A percentile compares a stretch with the other conserved stretches of the same genome.
Evolutionary conservation across 73 alveolate species (phyloP).

Genomic region (Blepharisma japonicum): DNA sequence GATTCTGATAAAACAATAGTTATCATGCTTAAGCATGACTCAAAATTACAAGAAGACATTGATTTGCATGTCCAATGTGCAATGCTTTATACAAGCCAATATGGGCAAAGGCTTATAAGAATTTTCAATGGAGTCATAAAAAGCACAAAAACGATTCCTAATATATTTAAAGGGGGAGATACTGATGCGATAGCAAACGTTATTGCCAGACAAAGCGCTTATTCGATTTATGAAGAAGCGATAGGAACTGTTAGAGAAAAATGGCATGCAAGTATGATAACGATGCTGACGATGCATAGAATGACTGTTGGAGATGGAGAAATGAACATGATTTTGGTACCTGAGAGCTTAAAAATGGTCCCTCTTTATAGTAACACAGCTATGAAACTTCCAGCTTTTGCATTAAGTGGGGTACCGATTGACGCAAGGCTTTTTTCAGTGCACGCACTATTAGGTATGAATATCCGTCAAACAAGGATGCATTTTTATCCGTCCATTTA

Average conservation of each 20-base stretch:
- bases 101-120: conserved; percentile 51
- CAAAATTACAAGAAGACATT: conserved; percentile 34
- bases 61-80: conserved; percentile 49
- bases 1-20: conserved; percentile 61
- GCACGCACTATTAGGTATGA: conserved; percentile 34
- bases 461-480: conserved; percentile 33
- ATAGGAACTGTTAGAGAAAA: background rate
- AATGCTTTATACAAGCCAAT: conserved; percentile 47
- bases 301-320: background rate
- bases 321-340: background rate
- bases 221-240: background rate
- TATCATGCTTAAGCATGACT: conserved; percentile 40
- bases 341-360: conserved; percentile 44
- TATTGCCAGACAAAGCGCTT: conserved; percentile 16
- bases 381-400: conserved; percentile 43
- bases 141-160: conserved; percentile 30
- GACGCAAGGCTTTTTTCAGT: conserved; percentile 38
- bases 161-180: conserved; percentile 49
- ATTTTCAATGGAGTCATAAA: conserved; percentile 37
- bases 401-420: conserved; percentile 30
- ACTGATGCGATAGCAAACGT: conserved; percentile 36
- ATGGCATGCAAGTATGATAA: background rate
- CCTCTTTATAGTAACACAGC: conserved; percentile 46
- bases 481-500: conserved; percentile 51
- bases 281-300: background rate